phyloP scores from a whole-genome alignment of 2,329 filamentous ascomycete genomes.

The Talaromyces pinophilus region DNA sequence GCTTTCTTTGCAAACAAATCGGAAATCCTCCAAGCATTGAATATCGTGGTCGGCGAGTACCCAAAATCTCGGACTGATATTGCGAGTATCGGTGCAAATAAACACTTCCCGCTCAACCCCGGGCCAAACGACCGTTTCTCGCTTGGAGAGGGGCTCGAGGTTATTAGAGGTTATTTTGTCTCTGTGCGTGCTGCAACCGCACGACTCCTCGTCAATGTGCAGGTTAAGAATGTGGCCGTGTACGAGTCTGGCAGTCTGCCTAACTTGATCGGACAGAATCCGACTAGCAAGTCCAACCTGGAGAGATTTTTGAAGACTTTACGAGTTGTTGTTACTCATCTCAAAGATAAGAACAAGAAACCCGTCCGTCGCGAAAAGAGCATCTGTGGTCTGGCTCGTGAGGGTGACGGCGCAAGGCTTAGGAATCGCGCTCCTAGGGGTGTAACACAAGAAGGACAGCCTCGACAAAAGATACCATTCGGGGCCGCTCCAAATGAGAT shows the following conservation, averaged over 20 bases:
- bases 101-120: conserved; percentile 50
- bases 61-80: conserved; percentile 48
- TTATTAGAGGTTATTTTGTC: conserved; percentile 62
- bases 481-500: conserved; percentile 57
- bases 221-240: conserved; percentile 62
- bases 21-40: conserved; percentile 59
- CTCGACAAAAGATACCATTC: conserved; percentile 37
- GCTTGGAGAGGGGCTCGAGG: conserved; percentile 56
- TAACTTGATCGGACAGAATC: neutral
- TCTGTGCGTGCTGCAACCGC: conserved; percentile 61
- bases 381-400: conserved; percentile 50
- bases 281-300: conserved; percentile 35
- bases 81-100: conserved; percentile 55
- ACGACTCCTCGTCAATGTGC: conserved; percentile 62
- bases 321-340: conserved; percentile 46
- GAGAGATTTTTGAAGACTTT: conserved; percentile 46
- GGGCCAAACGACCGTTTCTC: conserved; percentile 52
- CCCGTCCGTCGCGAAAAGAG: conserved; percentile 50
- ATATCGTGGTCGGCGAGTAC: conserved; percentile 57
- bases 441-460: neutral
- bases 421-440: conserved; percentile 28
- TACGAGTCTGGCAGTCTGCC: conserved; percentile 47
- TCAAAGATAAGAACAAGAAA: conserved; percentile 39
- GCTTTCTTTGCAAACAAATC: conserved; percentile 47
- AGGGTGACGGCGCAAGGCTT: conserved; percentile 37